Percentiles rank a stretch among this genome's conserved stretches.
phyloP scores from a whole-genome alignment of 129 eudicot species.

The Helianthus tuberosus region DNA sequence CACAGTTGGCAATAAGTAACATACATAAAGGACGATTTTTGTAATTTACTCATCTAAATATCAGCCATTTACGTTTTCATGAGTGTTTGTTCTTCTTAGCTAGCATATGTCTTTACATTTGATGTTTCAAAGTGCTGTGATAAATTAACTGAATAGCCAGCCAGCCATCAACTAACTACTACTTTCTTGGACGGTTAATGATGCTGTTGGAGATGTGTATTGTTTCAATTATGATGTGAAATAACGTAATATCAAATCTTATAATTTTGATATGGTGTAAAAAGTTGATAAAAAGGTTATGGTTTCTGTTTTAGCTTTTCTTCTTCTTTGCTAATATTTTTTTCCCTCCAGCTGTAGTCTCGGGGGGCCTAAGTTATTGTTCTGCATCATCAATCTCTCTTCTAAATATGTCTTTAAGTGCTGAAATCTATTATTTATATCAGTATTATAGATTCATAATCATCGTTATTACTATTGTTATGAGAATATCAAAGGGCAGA shows the following conservation, averaged over 20 bases:
- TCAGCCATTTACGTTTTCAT: background rate
- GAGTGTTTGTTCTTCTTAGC: background rate
- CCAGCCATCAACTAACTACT: no score
- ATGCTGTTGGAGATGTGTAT: background rate
- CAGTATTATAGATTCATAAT: background rate
- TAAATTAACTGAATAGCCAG: no score
- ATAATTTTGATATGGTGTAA: background rate
- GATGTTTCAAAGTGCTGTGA: background rate
- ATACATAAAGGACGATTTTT: no score
- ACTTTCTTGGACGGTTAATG: background rate
- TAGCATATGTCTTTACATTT: background rate
- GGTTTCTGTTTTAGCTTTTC: background rate
- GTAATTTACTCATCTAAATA: no score
- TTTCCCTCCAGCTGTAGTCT: background rate
- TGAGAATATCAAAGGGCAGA: background rate
- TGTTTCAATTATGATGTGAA: background rate
- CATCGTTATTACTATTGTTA: background rate
- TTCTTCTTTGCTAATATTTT: background rate
- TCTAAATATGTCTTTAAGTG: no score
- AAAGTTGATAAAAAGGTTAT: constrained; percentile 8
- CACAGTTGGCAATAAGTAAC: no score
- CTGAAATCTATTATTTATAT: no score
- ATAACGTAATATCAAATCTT: background rate
- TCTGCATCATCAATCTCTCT: background rate
- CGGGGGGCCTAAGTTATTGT: background rate